Conservation (phyloP, 768 basidiomycete genomes). For the Coprinopsis marcescibilis region DNA sequence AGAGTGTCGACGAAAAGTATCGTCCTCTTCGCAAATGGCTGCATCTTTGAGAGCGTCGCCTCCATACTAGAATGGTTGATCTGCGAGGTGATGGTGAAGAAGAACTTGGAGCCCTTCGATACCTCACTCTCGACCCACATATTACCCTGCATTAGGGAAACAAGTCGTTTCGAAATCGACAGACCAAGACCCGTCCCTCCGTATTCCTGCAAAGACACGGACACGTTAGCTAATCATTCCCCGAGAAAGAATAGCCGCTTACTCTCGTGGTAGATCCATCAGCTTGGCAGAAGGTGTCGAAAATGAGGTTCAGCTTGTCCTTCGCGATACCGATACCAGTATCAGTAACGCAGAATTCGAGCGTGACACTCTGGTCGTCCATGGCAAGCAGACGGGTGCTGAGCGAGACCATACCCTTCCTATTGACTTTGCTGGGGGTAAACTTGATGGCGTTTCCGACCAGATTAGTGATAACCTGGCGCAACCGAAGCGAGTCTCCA, state of each 20-base stretch:
- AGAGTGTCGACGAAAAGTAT: slow-evolving; percentile 92
- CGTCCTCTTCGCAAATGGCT: slow-evolving; percentile 79
- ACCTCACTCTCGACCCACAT: slow-evolving; percentile 99
- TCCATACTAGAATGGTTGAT: slow-evolving; percentile 74
- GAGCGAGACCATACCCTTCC: slow-evolving; percentile 87
- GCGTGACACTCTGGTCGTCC: slow-evolving; percentile 78
- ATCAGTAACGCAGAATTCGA: slow-evolving; percentile 97
- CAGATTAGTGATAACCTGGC: slow-evolving; percentile 93
- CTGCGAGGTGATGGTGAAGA: slow-evolving; percentile 91
- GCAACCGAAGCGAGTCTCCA: slow-evolving; percentile 89
- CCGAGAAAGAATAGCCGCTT: slow-evolving; percentile 22
- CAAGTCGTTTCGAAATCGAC: slow-evolving; percentile 95
- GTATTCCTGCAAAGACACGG: slow-evolving; percentile 61
- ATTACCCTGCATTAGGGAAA: slow-evolving; percentile 95
- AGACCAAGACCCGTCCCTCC: slow-evolving; percentile 95
- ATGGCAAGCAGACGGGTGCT: slow-evolving; percentile 74
- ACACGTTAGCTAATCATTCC: background rate
- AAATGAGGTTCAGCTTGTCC: slow-evolving; percentile 96
- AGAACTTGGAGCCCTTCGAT: slow-evolving; percentile 88
- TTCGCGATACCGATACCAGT: slow-evolving; percentile 99
- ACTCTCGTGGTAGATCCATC: slow-evolving; percentile 97
- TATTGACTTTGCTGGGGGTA: slow-evolving; percentile 71
- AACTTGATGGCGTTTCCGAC: slow-evolving; percentile 98
- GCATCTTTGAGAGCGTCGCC: slow-evolving; percentile 69
- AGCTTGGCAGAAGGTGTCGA: slow-evolving; percentile 98